Base-by-base conservation (phyloP, 495 filamentous ascomycete species). In the Penicillium dipodomyicola region DNA sequence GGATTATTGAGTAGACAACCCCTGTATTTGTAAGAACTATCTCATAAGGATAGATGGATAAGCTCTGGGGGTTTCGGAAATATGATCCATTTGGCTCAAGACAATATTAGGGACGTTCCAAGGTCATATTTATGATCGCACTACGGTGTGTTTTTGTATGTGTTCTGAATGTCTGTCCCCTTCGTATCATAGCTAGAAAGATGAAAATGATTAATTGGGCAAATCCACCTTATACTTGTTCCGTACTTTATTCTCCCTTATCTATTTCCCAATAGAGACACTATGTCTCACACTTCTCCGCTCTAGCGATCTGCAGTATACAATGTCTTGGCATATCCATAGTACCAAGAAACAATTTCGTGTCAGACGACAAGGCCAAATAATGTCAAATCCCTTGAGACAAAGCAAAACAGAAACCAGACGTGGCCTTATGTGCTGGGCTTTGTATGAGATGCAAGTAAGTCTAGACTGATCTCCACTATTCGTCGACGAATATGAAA, bases 281-380 rank as follows among this genome's bases (percentile, higher is more conserved):
- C 20, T 20, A 20, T 47, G 44, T 47, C 25, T 47, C 27, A 48
- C 9, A 32, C 0, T 14, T 22, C 47, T 37, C 47, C 47, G 47
- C 47, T 17, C 20, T 40, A 12, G 17, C 29, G 50, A 43, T 32
- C 37, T 42, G 39, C 37, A 40, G 22, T 54, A 39, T 54, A 47
- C 22, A 46, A 54, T 39, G 52, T 54, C 52, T 47, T 54, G 52
- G 43, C 52, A 52, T 23, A 22, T 39, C 30, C 9, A 40, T 14
- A 12, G 35, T 17, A 23, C 25, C 39, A 20, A 23, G 17, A 43
- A n/a, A 15, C 30, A 43, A 33, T 50, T 9, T 6, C n/a, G 6
- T 32, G 9, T 43, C 50, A 25, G 19, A 46, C 23, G 23, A n/a
- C n/a, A n/a, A n/a, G 12, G 27, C 17, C 29, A 49, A 22, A 14